Base-by-base conservation (phyloP, 163 green algal species). In the Chlorella variabilis region DNA sequence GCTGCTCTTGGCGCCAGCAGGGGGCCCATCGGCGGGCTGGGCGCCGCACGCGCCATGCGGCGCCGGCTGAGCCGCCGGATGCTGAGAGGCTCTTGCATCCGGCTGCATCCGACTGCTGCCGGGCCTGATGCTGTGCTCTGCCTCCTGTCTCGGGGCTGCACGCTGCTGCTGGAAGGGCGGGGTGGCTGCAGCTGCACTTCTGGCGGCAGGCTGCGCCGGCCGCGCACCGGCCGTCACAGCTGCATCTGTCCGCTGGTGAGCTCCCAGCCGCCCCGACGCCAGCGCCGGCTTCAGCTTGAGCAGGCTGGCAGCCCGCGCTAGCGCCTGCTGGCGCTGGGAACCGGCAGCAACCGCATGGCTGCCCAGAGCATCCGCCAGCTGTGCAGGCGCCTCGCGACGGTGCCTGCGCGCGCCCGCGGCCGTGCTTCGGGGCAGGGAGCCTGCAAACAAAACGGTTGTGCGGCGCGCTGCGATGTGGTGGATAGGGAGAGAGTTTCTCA, bases 301-400 rank as follows among this genome's bases (percentile, higher is more conserved):
- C 36, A 80, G 73, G n/a, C 39, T 80, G 13, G 54, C 29, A 8
- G 54, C 73, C 4, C 73, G 36, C 2, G 73, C 56, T 3, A 80
- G 73, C 0, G 73, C 73, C 38, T 71, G 73, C 73, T 80, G 54
- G 34, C 73, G 54, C 4, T 39, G 17, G 0, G 73, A 39, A 11
- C 36, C 56, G 3, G 36, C 38, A 4, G n/a, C 18, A 18, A 38
- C 73, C 2, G 73, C 73, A 41, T 78, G 71, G 51, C 71, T 54
- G 56, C 73, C 73, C 25, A 80, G 56, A 1, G 73, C 73, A 27
- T 80, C 73, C 33, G 73, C 73, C 18, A 80, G 54, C 56, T 39
- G n/a, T 4, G 38, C 56, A 13, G 73, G 73, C 1, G 73, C 73
- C 27, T 80, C 71, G 4, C 23, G 4, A 17, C 29, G 59, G 5